Percentiles rank a stretch among this genome's conserved stretches.
Evolutionary conservation across 2,329 filamentous ascomycete species (phyloP).

Genomic region (Claviceps purpurea): DNA sequence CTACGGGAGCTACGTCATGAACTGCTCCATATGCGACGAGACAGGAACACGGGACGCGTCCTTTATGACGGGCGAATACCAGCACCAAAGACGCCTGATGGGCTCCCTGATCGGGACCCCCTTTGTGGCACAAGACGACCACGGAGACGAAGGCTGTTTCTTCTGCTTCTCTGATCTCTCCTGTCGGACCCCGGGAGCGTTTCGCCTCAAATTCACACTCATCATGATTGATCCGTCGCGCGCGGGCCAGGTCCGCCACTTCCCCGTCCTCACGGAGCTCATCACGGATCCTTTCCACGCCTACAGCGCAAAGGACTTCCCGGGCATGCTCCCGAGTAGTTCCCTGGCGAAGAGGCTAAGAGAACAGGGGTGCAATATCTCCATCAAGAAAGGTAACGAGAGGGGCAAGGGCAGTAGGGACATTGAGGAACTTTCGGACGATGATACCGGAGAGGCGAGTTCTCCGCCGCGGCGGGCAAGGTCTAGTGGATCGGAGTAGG

Average conservation of each 20-base stretch:
- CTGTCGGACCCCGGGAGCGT: constrained; percentile 64
- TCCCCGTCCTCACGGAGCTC: constrained; percentile 35
- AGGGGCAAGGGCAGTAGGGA: constrained; percentile 24
- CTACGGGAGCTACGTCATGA: constrained; percentile 56
- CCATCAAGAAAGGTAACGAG: constrained; percentile 76
- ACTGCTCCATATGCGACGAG: constrained; percentile 64
- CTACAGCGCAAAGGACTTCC: constrained; percentile 76
- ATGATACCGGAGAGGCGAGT: constrained; percentile 7
- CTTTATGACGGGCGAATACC: constrained; percentile 56
- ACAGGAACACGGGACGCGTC: constrained; percentile 54
- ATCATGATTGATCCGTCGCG: constrained; percentile 54
- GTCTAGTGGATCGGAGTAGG: background rate
- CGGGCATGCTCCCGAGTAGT: constrained; percentile 70
- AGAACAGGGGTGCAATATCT: constrained; percentile 69
- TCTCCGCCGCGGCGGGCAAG: constrained; percentile 2
- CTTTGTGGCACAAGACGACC: constrained; percentile 63
- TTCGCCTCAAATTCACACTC: constrained; percentile 60
- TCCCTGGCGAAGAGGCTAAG: constrained; percentile 60
- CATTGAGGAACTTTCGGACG: constrained; percentile 10
- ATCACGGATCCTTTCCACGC: constrained; percentile 65
- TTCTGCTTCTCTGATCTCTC: constrained; percentile 78
- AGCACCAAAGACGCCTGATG: constrained; percentile 64
- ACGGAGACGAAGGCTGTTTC: constrained; percentile 62
- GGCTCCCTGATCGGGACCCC: constrained; percentile 65
- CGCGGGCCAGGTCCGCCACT: constrained; percentile 31